These are phyloP conservation scores for Claviceps spartinae DNA, from an alignment of 2,329 filamentous ascomycete genomes.

Conservation along the genomic window DNA sequence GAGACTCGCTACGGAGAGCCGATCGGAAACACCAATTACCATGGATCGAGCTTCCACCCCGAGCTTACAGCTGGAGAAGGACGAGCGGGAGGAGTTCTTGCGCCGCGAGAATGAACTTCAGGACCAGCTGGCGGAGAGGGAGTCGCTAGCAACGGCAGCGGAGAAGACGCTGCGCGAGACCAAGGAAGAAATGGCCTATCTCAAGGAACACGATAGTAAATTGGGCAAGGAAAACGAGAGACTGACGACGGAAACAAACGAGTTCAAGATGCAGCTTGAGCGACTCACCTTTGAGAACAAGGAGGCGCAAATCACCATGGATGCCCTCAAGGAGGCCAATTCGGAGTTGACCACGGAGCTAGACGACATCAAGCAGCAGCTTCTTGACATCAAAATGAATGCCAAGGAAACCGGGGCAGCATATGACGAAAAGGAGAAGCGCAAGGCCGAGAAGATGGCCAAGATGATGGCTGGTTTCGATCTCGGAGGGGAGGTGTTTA, in stretches of 20 bases:
- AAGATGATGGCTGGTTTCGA: constrained; percentile 99
- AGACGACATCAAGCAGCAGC: constrained; percentile 90
- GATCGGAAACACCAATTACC: constrained; percentile 48
- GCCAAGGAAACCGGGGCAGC: constrained; percentile 85
- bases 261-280: constrained; percentile 93
- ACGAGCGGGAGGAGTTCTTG: constrained; percentile 92
- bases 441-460: constrained; percentile 98
- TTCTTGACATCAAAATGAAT: constrained; percentile 91
- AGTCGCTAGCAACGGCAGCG: constrained; percentile 62
- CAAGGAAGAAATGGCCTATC: constrained; percentile 70
- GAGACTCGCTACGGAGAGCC: constrained; percentile 39
- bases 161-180: constrained; percentile 72
- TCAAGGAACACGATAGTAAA: constrained; percentile 77
- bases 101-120: constrained; percentile 93
- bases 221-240: constrained; percentile 83
- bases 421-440: constrained; percentile 93
- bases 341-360: constrained; percentile 80
- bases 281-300: constrained; percentile 92
- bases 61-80: constrained; percentile 79
- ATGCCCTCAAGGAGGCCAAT: constrained; percentile 92
- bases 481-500: constrained; percentile 82
- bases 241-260: constrained; percentile 73
- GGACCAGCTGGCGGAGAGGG: constrained; percentile 88
- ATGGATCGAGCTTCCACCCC: constrained; percentile 81
- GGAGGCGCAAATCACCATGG: constrained; percentile 95